Base-by-base conservation (phyloP, 176 grass and related monocot species). In the Ananas comosus region DNA sequence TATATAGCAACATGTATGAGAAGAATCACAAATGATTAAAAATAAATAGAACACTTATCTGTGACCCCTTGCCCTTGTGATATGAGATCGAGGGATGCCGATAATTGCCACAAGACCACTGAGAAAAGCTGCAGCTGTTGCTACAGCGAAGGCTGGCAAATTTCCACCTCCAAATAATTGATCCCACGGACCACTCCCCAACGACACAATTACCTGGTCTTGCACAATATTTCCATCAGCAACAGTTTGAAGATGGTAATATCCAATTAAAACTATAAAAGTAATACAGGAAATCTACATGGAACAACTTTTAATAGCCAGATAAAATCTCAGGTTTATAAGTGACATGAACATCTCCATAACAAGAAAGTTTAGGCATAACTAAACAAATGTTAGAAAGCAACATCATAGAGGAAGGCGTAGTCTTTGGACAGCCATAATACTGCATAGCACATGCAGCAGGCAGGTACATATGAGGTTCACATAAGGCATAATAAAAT, bases 111-210 rank as follows among this genome's bases (percentile, higher is more conserved):
- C 75, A 72, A 79, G 66, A 56, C 64, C 78, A 24, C 78, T 54
- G 74, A 47, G 59, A 88, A 82, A 85, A 72, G 82, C 86, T 85
- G 75, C 51, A 72, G 71, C 75, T 82, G 76, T 75, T 85, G 71
- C 71, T 65, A 51, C 50, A 61, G 47, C 84, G 81, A 88, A 88
- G 82, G 64, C 74, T 81, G 82, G 82, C 66, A 72, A 81, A 69
- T 75, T 85, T 66, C 64, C 47, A 78, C 63, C 70, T 81, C 74
- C 86, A 85, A 85, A 82, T 85, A 81, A 85, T 88, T 88, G 86
- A 79, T 67, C 65, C 81, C 54, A 85, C 71, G 75, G 82, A 79
- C 78, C 75, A 78, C 13, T 68, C 81, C 67, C 68, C 33, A 74
- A 49, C 70, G 64, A 58, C 29, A 74, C 13, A 78, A 85, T 27